Percentiles rank a stretch among this genome's conserved stretches.
Evolutionary conservation across 108 stramenopile genomes (phyloP).

Genomic region (Cyclotella cryptica): DNA sequence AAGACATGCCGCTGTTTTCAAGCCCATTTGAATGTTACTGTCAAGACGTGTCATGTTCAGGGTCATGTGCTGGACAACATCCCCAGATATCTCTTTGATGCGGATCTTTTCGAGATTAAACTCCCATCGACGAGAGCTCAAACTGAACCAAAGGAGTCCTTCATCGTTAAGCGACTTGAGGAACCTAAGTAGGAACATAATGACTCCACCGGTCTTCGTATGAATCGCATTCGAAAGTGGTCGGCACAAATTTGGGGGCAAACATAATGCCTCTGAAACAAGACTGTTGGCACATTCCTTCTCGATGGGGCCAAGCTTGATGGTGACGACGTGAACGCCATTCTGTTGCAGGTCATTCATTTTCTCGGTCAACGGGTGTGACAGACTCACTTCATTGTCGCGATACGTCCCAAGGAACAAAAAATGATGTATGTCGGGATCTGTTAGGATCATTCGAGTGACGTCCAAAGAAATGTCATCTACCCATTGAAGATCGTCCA

Average conservation of each 20-base stretch:
- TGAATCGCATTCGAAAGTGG: slow-evolving; percentile 33
- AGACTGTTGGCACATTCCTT: slow-evolving; percentile 36
- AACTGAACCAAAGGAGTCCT: slow-evolving; percentile 57
- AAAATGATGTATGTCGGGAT: slow-evolving; percentile 31
- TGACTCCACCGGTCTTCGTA: no score
- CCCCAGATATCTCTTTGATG: slow-evolving; percentile 28
- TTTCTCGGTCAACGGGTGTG: slow-evolving; percentile 31
- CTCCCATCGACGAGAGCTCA: no score
- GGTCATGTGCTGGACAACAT: slow-evolving; percentile 55
- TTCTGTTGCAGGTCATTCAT: slow-evolving; percentile 26
- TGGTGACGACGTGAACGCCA: slow-evolving; percentile 22
- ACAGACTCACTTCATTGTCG: slow-evolving; percentile 40
- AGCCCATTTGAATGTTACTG: slow-evolving; percentile 45
- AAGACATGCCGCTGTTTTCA: slow-evolving; percentile 64
- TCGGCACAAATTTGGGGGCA: no score
- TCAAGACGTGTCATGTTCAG: slow-evolving; percentile 45
- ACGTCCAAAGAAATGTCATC: slow-evolving; percentile 37
- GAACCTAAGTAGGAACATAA: slow-evolving; percentile 31
- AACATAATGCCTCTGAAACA: slow-evolving; percentile 33
- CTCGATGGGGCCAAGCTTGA: slow-evolving; percentile 40
- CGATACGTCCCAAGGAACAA: slow-evolving; percentile 47
- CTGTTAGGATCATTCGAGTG: slow-evolving; percentile 43
- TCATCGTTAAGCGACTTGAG: slow-evolving; percentile 61
- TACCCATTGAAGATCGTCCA: no score
- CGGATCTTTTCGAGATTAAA: slow-evolving; percentile 58